Percentiles rank a stretch among this genome's conserved stretches.
Conservation (phyloP, 768 basidiomycete species). For the Collybiopsis luxurians region DNA sequence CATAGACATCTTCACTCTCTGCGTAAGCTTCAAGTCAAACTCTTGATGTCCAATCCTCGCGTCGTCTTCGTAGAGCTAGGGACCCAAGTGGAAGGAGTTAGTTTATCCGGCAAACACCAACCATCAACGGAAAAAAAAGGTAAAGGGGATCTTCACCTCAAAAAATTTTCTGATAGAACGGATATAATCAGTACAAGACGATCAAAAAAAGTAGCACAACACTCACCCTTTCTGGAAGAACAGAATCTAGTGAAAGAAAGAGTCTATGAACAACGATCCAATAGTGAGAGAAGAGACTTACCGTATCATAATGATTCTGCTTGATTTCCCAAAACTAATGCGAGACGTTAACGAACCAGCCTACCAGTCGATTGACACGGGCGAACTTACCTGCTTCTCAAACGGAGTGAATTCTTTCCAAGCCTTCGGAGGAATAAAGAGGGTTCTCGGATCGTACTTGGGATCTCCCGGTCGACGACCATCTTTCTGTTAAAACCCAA, state of each 20-base stretch:
- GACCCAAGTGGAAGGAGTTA: slow-evolving; percentile 10
- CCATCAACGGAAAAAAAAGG: too few relatives aligned
- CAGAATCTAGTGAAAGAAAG: slow-evolving; percentile 71
- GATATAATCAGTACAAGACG: background rate
- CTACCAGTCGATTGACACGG: too few relatives aligned
- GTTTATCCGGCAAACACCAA: too few relatives aligned
- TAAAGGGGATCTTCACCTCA: slow-evolving; percentile 43
- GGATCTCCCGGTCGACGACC: slow-evolving; percentile 73
- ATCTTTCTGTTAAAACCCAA: slow-evolving; percentile 77
- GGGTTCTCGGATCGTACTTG: slow-evolving; percentile 87
- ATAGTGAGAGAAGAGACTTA: slow-evolving; percentile 27
- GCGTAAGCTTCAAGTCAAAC: slow-evolving; percentile 91
- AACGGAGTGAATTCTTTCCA: slow-evolving; percentile 92
- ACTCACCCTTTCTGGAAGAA: slow-evolving; percentile 97
- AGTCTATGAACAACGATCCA: slow-evolving; percentile 17
- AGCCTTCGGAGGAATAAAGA: slow-evolving; percentile 71
- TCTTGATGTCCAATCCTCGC: slow-evolving; percentile 90
- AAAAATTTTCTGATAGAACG: slow-evolving; percentile 62
- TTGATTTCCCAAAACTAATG: slow-evolving; percentile 65
- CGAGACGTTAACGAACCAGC: slow-evolving; percentile 42
- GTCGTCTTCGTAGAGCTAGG: slow-evolving; percentile 90
- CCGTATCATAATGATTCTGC: slow-evolving; percentile 95
- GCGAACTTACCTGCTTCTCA: slow-evolving; percentile 71
- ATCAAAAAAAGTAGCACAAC: background rate
- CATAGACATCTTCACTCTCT: slow-evolving; percentile 99